Conservation (phyloP, 768 basidiomycete genomes). For the Tubosaeta sp. region DNA sequence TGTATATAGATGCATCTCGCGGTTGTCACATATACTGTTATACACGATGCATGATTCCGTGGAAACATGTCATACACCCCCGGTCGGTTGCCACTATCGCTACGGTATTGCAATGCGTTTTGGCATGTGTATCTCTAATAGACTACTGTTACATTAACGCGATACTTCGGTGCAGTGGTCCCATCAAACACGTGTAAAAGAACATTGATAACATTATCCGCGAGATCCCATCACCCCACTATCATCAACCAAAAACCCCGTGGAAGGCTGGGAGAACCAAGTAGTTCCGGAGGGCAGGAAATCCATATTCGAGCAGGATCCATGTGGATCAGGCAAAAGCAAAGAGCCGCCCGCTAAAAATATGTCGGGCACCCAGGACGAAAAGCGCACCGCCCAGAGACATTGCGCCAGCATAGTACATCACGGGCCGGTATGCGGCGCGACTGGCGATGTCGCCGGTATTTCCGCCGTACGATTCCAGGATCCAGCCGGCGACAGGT, state of each 20-base stretch:
- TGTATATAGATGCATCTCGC: too few species aligned
- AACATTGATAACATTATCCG: neutral
- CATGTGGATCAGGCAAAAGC: slow-evolving; percentile 8
- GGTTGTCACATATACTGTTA: too few species aligned
- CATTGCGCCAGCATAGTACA: slow-evolving; percentile 28
- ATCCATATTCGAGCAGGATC: neutral
- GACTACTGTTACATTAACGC: neutral
- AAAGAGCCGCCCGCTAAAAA: slow-evolving; percentile 7
- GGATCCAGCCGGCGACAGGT: slow-evolving; percentile 27
- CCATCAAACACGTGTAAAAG: neutral
- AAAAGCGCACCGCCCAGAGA: slow-evolving; percentile 23
- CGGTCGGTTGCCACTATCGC: too few species aligned
- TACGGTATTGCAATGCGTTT: neutral
- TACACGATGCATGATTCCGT: too few species aligned
- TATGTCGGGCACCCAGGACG: slow-evolving; percentile 10
- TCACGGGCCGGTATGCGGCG: slow-evolving; percentile 27
- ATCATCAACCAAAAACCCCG: neutral
- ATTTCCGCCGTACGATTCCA: slow-evolving; percentile 24
- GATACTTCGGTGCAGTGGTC: neutral
- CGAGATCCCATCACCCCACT: neutral
- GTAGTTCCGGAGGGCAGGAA: neutral
- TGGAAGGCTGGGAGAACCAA: neutral
- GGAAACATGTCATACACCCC: too few species aligned
- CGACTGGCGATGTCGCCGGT: slow-evolving; percentile 8
- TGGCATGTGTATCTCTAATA: neutral